A percentile compares a stretch with the other conserved stretches of the same genome.
These are phyloP conservation scores for Entomortierella lignicola DNA, from an alignment of 192 early-diverging fungal genomes.

Conservation along the genomic window DNA sequence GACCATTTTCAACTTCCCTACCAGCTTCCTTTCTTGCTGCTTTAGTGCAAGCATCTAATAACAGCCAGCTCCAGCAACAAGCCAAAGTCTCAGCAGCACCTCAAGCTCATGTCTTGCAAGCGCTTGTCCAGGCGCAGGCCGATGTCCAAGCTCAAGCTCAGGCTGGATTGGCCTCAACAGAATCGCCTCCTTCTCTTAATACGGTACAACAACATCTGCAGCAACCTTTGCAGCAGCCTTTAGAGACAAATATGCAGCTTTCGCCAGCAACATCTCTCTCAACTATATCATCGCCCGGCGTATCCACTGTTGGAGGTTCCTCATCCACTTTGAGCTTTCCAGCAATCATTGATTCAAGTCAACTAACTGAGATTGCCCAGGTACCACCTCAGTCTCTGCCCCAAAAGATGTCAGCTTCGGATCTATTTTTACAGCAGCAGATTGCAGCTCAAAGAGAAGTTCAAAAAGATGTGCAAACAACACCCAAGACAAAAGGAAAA, in stretches of 20 bases:
- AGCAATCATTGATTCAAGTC: too few species aligned
- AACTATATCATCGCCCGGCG: too few species aligned
- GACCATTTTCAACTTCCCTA: background rate
- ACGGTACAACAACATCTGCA: background rate
- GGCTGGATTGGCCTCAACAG: background rate
- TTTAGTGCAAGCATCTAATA: conserved; percentile 1
- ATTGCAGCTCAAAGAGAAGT: conserved; percentile 7
- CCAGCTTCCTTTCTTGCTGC: conserved; percentile 5
- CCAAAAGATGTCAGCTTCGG: conserved; percentile 11
- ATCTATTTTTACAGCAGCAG: conserved; percentile 24
- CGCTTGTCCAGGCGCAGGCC: background rate
- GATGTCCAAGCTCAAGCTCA: background rate
- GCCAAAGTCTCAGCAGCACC: background rate
- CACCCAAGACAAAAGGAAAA: background rate
- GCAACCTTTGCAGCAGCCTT: too few species aligned
- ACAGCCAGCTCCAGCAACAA: background rate
- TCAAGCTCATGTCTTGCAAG: background rate
- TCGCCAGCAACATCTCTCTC: too few species aligned
- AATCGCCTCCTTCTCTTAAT: background rate
- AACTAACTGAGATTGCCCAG: background rate
- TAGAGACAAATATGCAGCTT: too few species aligned
- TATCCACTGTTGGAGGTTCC: too few species aligned
- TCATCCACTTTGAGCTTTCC: too few species aligned
- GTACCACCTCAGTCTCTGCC: background rate
- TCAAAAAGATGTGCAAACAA: conserved; percentile 5